Evolutionary conservation across 768 basidiomycete genomes (phyloP).

Genomic region (Auriscalpium vulgare): DNA sequence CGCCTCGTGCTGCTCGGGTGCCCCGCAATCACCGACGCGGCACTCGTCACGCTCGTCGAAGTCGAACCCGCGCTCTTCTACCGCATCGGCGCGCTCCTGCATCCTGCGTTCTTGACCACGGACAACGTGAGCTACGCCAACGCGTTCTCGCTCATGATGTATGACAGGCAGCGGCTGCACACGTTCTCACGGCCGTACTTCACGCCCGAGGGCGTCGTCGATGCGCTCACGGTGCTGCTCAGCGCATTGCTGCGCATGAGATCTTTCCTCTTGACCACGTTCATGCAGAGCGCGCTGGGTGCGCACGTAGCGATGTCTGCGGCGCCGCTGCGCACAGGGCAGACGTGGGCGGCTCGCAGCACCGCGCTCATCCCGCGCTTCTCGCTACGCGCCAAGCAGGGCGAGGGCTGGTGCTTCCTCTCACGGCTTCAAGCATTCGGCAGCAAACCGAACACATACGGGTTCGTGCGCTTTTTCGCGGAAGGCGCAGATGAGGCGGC

Average conservation of each 20-base stretch:
- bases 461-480: background rate
- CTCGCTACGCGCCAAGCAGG: background rate
- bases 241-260: too few species aligned
- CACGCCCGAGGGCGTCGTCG: background rate
- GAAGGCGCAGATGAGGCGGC: background rate
- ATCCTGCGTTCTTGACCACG: background rate
- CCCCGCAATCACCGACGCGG: background rate
- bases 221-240: background rate
- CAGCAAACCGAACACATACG: background rate
- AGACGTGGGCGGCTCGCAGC: background rate
- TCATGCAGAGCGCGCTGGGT: background rate
- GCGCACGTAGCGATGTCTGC: background rate
- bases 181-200: background rate
- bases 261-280: too few species aligned
- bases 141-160: background rate
- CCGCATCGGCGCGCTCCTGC: background rate
- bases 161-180: too few species aligned
- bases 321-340: background rate
- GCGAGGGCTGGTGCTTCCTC: background rate
- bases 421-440: background rate
- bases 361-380: background rate
- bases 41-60: background rate
- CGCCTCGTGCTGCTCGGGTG: background rate
- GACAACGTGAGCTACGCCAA: background rate
- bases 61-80: background rate